Evolutionary conservation across 2,329 filamentous ascomycete species (phyloP).

Genomic region (Fusarium sp.): DNA sequence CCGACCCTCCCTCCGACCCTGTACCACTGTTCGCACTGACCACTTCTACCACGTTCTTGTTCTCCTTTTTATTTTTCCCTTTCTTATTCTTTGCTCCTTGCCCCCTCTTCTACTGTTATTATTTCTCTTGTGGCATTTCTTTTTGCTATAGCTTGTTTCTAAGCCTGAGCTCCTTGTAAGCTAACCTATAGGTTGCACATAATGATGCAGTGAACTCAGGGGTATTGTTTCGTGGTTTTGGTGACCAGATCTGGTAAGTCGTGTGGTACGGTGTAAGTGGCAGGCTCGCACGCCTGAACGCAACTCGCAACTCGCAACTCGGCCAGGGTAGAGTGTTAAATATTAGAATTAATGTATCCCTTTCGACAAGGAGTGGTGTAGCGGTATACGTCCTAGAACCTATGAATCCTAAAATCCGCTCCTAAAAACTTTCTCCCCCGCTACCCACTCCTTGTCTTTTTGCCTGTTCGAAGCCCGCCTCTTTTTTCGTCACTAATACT

Average conservation of each 20-base stretch:
- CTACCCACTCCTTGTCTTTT: constrained; percentile 5
- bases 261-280: background rate
- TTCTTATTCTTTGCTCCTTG: too few relatives aligned
- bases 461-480: background rate
- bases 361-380: constrained; percentile 1
- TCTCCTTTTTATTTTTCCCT: background rate
- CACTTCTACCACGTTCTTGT: background rate
- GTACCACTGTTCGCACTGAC: background rate
- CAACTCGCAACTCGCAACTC: too few relatives aligned
- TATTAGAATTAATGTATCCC: background rate
- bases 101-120: fast-evolving
- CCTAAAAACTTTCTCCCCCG: constrained; percentile 13
- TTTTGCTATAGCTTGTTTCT: background rate
- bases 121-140: too few relatives aligned
- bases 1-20: background rate
- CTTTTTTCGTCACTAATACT: background rate
- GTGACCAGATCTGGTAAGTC: background rate
- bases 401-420: background rate
- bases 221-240: background rate
- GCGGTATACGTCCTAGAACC: constrained; percentile 6
- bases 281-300: background rate
- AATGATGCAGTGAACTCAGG: background rate
- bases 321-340: background rate
- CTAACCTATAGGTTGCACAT: background rate
- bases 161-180: background rate